phyloP scores from a whole-genome alignment of 2,329 filamentous ascomycete species.

The Trichocomaceae sp. region DNA sequence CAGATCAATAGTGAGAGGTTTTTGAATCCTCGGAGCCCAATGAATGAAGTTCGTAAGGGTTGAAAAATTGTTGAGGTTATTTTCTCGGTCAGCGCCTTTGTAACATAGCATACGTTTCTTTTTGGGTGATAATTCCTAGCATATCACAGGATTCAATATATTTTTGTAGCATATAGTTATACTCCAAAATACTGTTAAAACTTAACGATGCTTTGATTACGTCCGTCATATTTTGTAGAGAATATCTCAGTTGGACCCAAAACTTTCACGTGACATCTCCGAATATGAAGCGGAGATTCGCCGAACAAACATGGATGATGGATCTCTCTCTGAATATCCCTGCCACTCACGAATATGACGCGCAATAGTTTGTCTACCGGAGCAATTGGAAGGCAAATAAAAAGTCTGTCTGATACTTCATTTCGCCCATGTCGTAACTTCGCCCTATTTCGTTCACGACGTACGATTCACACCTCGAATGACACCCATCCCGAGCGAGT shows the following conservation, averaged over 20 bases:
- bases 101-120: conserved; percentile 4
- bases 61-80: conserved; percentile 9
- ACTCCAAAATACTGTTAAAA: background rate
- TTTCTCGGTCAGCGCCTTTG: conserved; percentile 3
- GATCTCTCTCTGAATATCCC: background rate
- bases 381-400: background rate
- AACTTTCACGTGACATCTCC: conserved; percentile 6
- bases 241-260: background rate
- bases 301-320: background rate
- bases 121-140: background rate
- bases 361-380: background rate
- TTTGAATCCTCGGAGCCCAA: conserved; percentile 28
- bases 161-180: background rate
- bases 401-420: background rate
- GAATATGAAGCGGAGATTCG: conserved; percentile 2
- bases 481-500: conserved; percentile 33
- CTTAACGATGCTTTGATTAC: background rate
- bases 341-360: background rate
- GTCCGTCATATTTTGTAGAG: background rate
- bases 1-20: conserved; percentile 34
- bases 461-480: conserved; percentile 4
- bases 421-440: background rate
- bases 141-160: background rate
- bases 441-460: background rate
- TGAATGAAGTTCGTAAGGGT: conserved; percentile 27